Base-by-base conservation (phyloP, 2,329 filamentous ascomycete genomes). In the Alternaria sp. region DNA sequence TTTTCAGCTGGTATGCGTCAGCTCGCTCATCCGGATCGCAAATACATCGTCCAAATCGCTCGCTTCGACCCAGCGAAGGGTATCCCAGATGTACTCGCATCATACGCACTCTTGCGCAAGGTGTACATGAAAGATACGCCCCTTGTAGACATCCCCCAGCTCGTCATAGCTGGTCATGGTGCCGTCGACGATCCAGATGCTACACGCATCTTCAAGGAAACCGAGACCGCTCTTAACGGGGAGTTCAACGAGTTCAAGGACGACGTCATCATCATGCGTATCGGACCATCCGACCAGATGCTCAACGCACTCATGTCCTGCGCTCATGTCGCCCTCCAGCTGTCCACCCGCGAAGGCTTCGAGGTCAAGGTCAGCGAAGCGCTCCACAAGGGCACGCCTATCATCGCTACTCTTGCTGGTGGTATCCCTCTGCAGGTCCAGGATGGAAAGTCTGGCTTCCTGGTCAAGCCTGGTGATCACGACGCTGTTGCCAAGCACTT, bases 311-410 rank as follows among this genome's bases (percentile, higher is more conserved):
- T 96, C 45, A 85, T 96, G 65, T 88, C 89, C 40, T 90, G 90
- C 53, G 89, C 91, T 1, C 87, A 90, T 60, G 87, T 93, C 8
- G 90, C 90, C 1, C 85, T 96, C 8, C 92, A 96, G 78, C 87
- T 96, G 6, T 94, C 91, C 3, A 93, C 90, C 0, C 87, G 91
- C 36, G 92, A 96, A 76, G 92, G 92, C 0, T 96, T 96, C 71
- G 92, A 96, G 79, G 90, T 96, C 71, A 96, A 96, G 80, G 91
- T 96, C 6, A 93, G 90, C 0, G 93, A 96, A 79, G 92, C 91
- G 1, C 84, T 95, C 21, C 92, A 94, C 74, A 92, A 93, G 47
- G 92, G 92, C 13, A 88, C 90, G 3, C 92, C 92, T 1, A 86
- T 93, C 71, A 93, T 96, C 66, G 91, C 90, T 4, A 92, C 90